Conservation (phyloP, 441 rosid species). For the Codiaeum variegatum region DNA sequence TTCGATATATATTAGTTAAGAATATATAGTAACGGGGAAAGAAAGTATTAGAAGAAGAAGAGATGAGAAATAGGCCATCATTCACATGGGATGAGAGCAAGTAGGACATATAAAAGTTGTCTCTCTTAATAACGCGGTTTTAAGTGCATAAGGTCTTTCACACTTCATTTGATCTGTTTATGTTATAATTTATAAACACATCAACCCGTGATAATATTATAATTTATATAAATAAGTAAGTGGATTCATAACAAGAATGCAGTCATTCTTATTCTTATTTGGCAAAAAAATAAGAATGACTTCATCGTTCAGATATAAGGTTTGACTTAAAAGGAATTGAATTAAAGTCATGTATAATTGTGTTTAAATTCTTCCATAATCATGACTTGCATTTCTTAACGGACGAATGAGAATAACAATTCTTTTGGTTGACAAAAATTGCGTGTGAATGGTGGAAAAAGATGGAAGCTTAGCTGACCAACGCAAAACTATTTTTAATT, state of each 20-base stretch:
- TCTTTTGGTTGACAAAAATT: background rate
- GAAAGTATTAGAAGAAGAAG: constrained; percentile 7
- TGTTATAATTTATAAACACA: background rate
- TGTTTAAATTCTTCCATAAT: too few species aligned
- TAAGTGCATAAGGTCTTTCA: background rate
- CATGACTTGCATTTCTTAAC: too few species aligned
- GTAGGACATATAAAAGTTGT: background rate
- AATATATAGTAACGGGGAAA: constrained; percentile 7
- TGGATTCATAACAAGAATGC: too few species aligned
- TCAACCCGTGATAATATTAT: constrained; percentile 11
- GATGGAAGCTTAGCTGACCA: background rate
- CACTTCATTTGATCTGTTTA: too few species aligned
- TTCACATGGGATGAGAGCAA: constrained; percentile 42
- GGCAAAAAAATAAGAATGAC: background rate
- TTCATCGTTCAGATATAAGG: constrained; percentile 6
- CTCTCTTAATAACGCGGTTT: constrained; percentile 17
- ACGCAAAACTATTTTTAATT: background rate
- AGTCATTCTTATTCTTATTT: too few species aligned
- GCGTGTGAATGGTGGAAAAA: background rate
- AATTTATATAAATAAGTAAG: background rate
- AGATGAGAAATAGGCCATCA: background rate
- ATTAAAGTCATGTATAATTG: background rate
- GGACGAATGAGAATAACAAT: too few species aligned
- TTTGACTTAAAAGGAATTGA: background rate
- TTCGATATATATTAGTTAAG: constrained; percentile 2